Percentiles rank a stretch among this genome's conserved stretches.
Conservation (phyloP, 805 yeast genomes). For the Candida awuae region DNA sequence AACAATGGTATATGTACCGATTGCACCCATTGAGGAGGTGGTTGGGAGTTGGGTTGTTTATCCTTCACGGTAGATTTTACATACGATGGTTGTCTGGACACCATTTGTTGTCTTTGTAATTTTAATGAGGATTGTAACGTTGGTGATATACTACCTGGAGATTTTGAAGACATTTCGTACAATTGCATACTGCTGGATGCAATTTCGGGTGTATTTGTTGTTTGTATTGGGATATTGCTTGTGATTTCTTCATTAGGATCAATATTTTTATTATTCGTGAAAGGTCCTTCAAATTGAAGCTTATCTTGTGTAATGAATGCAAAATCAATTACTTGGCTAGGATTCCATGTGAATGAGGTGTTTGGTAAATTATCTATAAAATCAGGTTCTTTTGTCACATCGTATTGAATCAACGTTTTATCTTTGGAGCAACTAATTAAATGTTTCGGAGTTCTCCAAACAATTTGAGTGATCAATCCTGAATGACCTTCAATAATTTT, state of each 20-base stretch:
- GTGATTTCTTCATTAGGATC: not conserved
- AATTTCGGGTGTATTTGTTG: not conserved
- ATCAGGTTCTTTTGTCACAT: slow-evolving; percentile 35
- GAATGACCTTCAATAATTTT: slow-evolving; percentile 42
- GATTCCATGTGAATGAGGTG: slow-evolving; percentile 52
- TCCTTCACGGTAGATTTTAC: slow-evolving; percentile 1
- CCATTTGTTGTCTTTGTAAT: slow-evolving; percentile 14
- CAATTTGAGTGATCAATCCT: slow-evolving; percentile 47
- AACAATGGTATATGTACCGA: slow-evolving; percentile 38
- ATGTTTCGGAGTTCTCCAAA: slow-evolving; percentile 40
- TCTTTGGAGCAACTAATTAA: slow-evolving; percentile 48
- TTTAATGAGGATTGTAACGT: slow-evolving; percentile 8
- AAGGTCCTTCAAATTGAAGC: slow-evolving; percentile 30
- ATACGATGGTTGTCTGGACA: slow-evolving; percentile 16
- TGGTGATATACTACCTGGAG: slow-evolving; percentile 4
- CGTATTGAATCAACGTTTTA: slow-evolving; percentile 39
- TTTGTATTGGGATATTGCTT: not conserved
- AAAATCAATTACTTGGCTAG: slow-evolving; percentile 36
- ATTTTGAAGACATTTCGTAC: slow-evolving; percentile 1
- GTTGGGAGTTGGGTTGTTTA: not conserved
- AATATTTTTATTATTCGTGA: not conserved
- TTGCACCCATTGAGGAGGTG: slow-evolving; percentile 29
- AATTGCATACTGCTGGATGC: slow-evolving; percentile 3
- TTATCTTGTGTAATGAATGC: slow-evolving; percentile 45
- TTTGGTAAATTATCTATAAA: slow-evolving; percentile 44